A percentile compares a stretch with the other conserved stretches of the same genome.
Evolutionary conservation across 176 grass and related monocot genomes (phyloP).

Genomic region (Poa annua): DNA sequence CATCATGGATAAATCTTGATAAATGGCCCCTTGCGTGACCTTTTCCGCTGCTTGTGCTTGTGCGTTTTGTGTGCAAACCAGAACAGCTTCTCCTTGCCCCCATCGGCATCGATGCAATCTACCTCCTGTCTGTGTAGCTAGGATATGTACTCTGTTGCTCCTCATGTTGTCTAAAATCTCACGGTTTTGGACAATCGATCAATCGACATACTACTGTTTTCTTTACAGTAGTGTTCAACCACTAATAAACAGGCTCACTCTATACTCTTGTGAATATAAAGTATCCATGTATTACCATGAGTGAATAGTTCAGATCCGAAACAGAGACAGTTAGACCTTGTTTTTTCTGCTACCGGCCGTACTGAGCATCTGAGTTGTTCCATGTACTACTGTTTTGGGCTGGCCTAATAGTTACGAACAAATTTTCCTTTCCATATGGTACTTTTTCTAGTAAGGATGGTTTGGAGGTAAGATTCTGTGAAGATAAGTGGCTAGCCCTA

Average conservation of each 20-base stretch:
- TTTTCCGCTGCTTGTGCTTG: not conserved
- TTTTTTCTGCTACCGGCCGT: not conserved
- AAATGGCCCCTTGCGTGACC: constrained; percentile 19
- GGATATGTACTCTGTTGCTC: constrained; percentile 14
- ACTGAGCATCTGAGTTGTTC: not conserved
- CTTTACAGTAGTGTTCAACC: not conserved
- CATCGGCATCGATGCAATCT: constrained; percentile 36
- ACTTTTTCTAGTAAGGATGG: too few relatives aligned
- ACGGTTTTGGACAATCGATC: not conserved
- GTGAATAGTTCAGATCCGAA: not conserved
- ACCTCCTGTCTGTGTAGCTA: not conserved
- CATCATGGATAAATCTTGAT: constrained; percentile 4
- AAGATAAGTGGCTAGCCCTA: too few relatives aligned
- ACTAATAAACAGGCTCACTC: not conserved
- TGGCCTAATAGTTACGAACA: too few relatives aligned
- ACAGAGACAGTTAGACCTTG: not conserved
- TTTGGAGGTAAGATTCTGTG: too few relatives aligned
- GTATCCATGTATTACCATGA: not conserved
- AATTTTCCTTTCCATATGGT: too few relatives aligned
- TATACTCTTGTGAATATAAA: not conserved
- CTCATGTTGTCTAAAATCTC: constrained; percentile 29
- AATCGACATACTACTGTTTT: not conserved
- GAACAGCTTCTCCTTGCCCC: constrained; percentile 31
- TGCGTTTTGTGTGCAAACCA: constrained; percentile 30
- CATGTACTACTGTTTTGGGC: not conserved